Conservation (phyloP, 768 basidiomycete genomes). For the Hygrophorus pudorinus region DNA sequence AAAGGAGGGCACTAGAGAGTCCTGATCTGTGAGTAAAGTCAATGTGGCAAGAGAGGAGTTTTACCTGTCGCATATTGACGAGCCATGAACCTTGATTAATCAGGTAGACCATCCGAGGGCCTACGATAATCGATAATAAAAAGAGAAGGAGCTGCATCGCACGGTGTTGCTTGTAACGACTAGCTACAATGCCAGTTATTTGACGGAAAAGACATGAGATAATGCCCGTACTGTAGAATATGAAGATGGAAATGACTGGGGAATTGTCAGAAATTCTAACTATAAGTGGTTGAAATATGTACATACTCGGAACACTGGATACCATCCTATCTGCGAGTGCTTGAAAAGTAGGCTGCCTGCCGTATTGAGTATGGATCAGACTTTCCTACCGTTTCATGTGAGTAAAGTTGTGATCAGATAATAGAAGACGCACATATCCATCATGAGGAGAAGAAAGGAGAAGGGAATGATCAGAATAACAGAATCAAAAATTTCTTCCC, state of each 20-base stretch:
- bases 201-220: not conserved
- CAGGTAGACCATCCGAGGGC: slow-evolving; percentile 60
- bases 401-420: not conserved
- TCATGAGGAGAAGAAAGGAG: slow-evolving; percentile 63
- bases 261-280: not conserved
- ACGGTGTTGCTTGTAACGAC: slow-evolving; percentile 48
- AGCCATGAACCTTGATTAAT: slow-evolving; percentile 63
- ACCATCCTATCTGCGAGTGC: slow-evolving; percentile 48
- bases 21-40: not conserved
- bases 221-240: slow-evolving; percentile 60
- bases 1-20: slow-evolving; percentile 57
- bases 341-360: slow-evolving; percentile 39
- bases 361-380: slow-evolving; percentile 72
- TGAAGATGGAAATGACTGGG: slow-evolving; percentile 61
- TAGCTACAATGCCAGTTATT: slow-evolving; percentile 30
- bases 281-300: not conserved
- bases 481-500: slow-evolving; percentile 64
- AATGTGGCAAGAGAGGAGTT: slow-evolving; percentile 3
- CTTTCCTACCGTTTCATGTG: slow-evolving; percentile 27
- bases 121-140: slow-evolving; percentile 43
- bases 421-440: slow-evolving; percentile 64
- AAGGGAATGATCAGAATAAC: slow-evolving; percentile 61
- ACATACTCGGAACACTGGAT: slow-evolving; percentile 65
- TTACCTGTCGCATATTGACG: slow-evolving; percentile 67
- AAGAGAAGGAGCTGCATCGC: slow-evolving; percentile 51